Evolutionary conservation across 306 rosid species (phyloP).

Genomic region (Hylodesmum podocarpum): DNA sequence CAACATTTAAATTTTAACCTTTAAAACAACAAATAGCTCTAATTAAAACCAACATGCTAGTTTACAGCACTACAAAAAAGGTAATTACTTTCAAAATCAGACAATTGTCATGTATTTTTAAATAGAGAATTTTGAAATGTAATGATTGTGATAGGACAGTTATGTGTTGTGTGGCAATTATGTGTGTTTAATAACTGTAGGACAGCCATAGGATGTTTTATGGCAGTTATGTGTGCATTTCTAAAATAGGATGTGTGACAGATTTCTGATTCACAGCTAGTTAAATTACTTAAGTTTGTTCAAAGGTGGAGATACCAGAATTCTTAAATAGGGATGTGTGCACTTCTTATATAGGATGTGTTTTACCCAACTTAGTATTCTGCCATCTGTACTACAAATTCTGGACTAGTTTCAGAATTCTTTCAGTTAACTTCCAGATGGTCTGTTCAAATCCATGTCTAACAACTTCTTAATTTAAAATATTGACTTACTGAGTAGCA

Average conservation of each 20-base stretch:
- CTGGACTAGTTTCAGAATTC: neutral
- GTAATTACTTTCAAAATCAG: neutral
- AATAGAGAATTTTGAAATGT: neutral
- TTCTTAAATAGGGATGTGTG: no score
- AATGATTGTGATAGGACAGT: neutral
- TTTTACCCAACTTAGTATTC: neutral
- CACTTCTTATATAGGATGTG: no score
- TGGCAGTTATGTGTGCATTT: neutral
- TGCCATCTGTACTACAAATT: neutral
- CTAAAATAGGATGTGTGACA: neutral
- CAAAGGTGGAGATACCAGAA: neutral
- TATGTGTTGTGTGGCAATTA: neutral
- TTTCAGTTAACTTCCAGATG: neutral
- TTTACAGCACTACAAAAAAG: neutral
- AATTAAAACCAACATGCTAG: neutral
- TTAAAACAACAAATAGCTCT: neutral
- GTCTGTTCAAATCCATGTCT: neutral
- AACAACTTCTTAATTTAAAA: constrained; percentile 4
- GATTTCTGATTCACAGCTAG: neutral
- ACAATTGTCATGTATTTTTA: neutral
- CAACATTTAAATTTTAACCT: neutral
- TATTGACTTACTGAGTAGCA: neutral
- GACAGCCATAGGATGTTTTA: neutral
- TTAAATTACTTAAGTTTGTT: neutral
- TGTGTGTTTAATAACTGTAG: neutral